phyloP scores from a whole-genome alignment of 176 grass and related monocot species.

The Carex myosuroides region DNA sequence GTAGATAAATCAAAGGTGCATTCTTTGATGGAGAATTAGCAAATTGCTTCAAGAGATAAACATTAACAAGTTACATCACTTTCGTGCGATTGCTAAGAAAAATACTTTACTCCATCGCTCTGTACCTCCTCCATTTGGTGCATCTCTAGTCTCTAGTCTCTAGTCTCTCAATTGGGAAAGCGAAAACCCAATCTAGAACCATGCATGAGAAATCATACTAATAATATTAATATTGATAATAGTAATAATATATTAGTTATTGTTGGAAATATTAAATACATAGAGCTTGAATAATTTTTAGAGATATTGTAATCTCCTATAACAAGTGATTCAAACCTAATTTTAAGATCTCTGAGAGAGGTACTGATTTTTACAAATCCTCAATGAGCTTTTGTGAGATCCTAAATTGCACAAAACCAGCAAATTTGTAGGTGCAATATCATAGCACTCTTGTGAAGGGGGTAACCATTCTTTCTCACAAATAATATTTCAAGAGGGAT shows the following conservation, averaged over 20 bases:
- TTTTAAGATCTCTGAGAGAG: too few species aligned
- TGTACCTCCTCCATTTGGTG: not conserved
- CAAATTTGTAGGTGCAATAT: too few species aligned
- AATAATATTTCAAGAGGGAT: not conserved
- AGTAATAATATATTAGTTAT: not conserved
- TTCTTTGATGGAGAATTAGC: not conserved
- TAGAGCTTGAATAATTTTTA: too few species aligned
- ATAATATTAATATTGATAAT: not conserved
- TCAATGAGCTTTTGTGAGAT: too few species aligned
- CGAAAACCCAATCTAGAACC: not conserved
- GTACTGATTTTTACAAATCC: too few species aligned
- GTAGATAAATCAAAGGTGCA: not conserved
- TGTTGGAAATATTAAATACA: too few species aligned
- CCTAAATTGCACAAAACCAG: too few species aligned
- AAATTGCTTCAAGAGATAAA: not conserved
- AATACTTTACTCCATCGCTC: not conserved
- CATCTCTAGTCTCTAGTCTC: not conserved
- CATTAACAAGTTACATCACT: not conserved
- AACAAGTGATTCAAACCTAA: too few species aligned
- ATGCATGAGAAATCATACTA: not conserved
- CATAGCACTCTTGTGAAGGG: too few species aligned
- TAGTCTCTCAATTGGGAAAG: not conserved
- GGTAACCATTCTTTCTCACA: not conserved
- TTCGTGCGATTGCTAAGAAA: not conserved
- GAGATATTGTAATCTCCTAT: too few species aligned